A percentile compares a stretch with the other conserved stretches of the same genome.
These are phyloP conservation scores for Tricholoma sp. DNA, from an alignment of 768 basidiomycete species.

Conservation along the genomic window DNA sequence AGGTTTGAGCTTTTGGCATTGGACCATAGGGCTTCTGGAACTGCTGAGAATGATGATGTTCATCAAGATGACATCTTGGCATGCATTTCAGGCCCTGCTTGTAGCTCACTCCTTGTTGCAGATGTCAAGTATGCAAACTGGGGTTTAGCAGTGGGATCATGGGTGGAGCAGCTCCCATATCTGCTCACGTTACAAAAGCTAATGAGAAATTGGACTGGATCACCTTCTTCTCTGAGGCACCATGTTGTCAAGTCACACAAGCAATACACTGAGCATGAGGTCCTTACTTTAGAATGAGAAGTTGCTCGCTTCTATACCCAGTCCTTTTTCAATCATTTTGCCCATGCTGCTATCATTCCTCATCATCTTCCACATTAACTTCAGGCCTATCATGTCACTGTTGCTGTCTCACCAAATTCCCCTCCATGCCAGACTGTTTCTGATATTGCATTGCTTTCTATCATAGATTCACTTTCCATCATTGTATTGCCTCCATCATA, in stretches of 20 bases:
- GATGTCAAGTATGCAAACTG: neutral
- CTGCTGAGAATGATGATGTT: neutral
- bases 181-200: neutral
- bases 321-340: neutral
- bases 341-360: neutral
- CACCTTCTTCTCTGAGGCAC: neutral
- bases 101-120: neutral
- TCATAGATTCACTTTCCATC: too few relatives aligned
- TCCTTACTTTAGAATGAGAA: neutral
- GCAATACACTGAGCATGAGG: neutral
- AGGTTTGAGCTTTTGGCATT: neutral
- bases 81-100: neutral
- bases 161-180: neutral
- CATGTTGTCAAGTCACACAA: neutral
- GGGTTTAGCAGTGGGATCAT: neutral
- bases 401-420: too few relatives aligned
- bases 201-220: neutral
- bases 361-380: neutral
- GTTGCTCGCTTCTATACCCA: neutral
- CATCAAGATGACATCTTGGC: neutral
- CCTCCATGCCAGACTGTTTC: too few relatives aligned
- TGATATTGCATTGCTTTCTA: too few relatives aligned
- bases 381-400: too few relatives aligned
- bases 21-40: neutral
- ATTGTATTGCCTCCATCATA: too few relatives aligned